Evolutionary conservation across 345 rosid species (phyloP).

Genomic region (Pistacia integerrima): DNA sequence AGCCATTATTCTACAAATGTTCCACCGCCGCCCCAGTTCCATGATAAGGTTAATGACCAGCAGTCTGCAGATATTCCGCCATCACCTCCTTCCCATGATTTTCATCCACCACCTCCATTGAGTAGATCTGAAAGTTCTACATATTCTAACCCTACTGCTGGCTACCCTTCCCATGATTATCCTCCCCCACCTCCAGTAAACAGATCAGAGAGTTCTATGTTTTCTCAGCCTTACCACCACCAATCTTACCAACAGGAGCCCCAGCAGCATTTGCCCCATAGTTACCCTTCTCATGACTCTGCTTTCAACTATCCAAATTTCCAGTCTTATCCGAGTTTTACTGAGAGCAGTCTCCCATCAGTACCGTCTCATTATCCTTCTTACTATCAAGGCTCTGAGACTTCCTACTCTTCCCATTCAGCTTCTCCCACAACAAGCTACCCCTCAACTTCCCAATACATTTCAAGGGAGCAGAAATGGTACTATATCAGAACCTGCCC

Average conservation of each 20-base stretch:
- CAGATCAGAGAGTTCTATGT: slow-evolving; percentile 43
- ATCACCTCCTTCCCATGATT: slow-evolving; percentile 54
- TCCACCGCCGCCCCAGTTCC: slow-evolving; percentile 51
- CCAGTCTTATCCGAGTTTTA: slow-evolving; percentile 88
- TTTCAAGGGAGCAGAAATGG: slow-evolving; percentile 55
- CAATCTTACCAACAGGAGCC: slow-evolving; percentile 61
- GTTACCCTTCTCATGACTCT: slow-evolving; percentile 59
- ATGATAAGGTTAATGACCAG: slow-evolving; percentile 36
- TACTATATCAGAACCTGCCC: slow-evolving; percentile 42
- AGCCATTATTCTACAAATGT: slow-evolving; percentile 46
- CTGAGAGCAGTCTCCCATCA: slow-evolving; percentile 79
- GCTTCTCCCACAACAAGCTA: slow-evolving; percentile 60
- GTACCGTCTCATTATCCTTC: slow-evolving; percentile 61
- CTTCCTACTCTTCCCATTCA: slow-evolving; percentile 54
- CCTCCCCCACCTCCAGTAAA: slow-evolving; percentile 51
- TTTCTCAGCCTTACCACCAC: slow-evolving; percentile 57
- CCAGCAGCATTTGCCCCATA: slow-evolving; percentile 55
- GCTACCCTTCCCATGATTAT: slow-evolving; percentile 60
- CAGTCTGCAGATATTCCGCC: slow-evolving; percentile 45
- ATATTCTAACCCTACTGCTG: slow-evolving; percentile 45
- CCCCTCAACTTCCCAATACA: slow-evolving; percentile 49
- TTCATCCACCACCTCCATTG: slow-evolving; percentile 51
- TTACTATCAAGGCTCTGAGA: slow-evolving; percentile 70
- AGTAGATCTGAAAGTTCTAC: slow-evolving; percentile 44
- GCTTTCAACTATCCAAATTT: slow-evolving; percentile 64